Evolutionary conservation across 805 yeast species (phyloP).

Genomic region (Pichia membranifaciens): DNA sequence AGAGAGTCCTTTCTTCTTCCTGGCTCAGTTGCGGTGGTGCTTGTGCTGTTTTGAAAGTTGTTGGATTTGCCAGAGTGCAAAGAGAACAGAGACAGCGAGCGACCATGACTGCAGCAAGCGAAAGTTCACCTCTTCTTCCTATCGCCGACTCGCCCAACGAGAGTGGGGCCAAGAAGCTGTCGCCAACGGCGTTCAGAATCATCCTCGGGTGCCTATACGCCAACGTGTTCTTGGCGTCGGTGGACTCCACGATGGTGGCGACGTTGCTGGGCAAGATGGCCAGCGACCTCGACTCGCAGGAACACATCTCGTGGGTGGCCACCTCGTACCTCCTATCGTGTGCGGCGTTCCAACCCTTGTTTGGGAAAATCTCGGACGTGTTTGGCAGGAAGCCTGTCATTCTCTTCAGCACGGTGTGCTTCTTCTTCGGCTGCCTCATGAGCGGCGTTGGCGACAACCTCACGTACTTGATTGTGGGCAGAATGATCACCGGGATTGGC

Average conservation of each 20-base stretch:
- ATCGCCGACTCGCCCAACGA: neutral
- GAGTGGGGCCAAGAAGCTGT: neutral
- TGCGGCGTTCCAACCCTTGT: conserved; percentile 49
- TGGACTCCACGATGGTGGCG: conserved; percentile 52
- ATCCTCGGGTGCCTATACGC: conserved; percentile 18
- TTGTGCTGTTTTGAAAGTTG: no score
- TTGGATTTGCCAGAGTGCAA: no score
- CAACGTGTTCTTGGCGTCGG: conserved; percentile 38
- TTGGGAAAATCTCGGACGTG: conserved; percentile 49
- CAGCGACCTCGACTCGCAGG: conserved; percentile 42
- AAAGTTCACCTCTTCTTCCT: conserved; percentile 8
- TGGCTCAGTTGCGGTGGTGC: no score
- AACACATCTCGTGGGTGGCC: conserved; percentile 38
- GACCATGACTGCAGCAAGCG: conserved; percentile 10
- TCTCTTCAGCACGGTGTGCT: conserved; percentile 28
- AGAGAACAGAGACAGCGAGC: no score
- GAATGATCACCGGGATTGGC: conserved; percentile 79
- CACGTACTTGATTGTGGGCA: conserved; percentile 44
- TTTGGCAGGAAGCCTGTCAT: conserved; percentile 43
- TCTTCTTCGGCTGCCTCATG: conserved; percentile 36
- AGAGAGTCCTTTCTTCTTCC: no score
- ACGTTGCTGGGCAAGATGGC: conserved; percentile 47
- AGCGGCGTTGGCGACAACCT: conserved; percentile 39
- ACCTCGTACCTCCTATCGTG: conserved; percentile 38
- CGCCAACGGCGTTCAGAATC: conserved; percentile 12